Conservation (phyloP, 139 green algal species). For the Zygnema cylindricum region DNA sequence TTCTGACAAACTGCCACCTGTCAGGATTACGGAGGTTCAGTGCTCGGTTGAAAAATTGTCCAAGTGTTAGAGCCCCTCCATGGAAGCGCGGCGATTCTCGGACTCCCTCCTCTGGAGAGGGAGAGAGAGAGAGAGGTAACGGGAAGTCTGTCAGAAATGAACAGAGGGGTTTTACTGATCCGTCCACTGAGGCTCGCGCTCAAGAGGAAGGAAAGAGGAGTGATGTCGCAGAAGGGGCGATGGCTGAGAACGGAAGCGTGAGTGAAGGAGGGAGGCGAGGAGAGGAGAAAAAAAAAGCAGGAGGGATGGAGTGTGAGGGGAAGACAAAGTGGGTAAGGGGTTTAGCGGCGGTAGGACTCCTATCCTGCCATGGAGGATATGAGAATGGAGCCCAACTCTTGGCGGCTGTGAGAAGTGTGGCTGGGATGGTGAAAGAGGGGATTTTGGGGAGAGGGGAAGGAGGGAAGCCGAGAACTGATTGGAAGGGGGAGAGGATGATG, state of each 20-base stretch:
- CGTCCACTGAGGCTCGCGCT: neutral
- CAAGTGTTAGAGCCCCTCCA: neutral
- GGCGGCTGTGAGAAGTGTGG: neutral
- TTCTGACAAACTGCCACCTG: constrained; percentile 7
- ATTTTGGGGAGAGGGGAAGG: neutral
- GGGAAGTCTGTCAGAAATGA: neutral
- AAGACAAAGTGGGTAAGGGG: neutral
- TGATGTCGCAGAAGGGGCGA: neutral
- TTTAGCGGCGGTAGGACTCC: neutral
- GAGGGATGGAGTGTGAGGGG: neutral
- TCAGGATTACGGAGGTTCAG: neutral
- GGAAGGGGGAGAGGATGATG: neutral
- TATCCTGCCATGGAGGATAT: neutral
- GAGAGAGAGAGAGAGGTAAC: neutral
- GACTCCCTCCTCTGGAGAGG: neutral
- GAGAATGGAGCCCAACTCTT: neutral
- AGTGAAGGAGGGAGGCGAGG: neutral
- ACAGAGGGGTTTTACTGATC: neutral
- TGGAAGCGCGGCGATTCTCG: neutral
- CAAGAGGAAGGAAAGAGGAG: neutral
- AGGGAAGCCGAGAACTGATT: neutral
- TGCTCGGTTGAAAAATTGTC: neutral
- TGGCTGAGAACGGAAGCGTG: neutral
- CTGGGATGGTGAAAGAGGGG: neutral
- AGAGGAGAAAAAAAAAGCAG: neutral